phyloP scores from a whole-genome alignment of 139 green algal species.

The Volvox reticuliferus region DNA sequence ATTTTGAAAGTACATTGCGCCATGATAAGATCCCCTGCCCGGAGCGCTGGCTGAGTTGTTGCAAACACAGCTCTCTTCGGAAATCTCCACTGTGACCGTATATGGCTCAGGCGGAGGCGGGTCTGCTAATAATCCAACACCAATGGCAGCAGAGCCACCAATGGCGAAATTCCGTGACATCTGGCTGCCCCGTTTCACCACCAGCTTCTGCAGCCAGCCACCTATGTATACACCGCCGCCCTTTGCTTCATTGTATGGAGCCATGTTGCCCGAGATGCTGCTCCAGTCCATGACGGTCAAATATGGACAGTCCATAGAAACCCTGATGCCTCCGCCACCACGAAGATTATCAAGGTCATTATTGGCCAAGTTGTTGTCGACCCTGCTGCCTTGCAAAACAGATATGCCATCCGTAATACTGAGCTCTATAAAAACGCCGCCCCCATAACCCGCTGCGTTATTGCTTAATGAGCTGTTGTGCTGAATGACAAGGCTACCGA shows the following conservation, averaged over 20 bases:
- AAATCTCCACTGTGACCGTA: background rate
- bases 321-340: background rate
- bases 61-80: background rate
- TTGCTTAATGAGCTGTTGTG: background rate
- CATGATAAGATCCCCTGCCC: background rate
- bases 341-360: background rate
- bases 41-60: background rate
- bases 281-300: background rate
- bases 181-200: background rate
- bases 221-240: background rate
- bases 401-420: background rate
- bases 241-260: background rate
- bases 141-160: background rate
- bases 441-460: background rate
- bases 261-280: background rate
- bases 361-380: background rate
- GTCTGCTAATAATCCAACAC: background rate
- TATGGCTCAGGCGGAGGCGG: background rate
- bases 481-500: background rate
- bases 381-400: background rate
- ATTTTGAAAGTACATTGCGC: background rate
- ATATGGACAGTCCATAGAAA: background rate
- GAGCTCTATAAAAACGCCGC: background rate
- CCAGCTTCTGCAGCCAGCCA: background rate
- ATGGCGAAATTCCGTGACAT: background rate